These are phyloP conservation scores for Canna indica DNA, from an alignment of 176 grass and related monocot genomes.

Conservation along the genomic window DNA sequence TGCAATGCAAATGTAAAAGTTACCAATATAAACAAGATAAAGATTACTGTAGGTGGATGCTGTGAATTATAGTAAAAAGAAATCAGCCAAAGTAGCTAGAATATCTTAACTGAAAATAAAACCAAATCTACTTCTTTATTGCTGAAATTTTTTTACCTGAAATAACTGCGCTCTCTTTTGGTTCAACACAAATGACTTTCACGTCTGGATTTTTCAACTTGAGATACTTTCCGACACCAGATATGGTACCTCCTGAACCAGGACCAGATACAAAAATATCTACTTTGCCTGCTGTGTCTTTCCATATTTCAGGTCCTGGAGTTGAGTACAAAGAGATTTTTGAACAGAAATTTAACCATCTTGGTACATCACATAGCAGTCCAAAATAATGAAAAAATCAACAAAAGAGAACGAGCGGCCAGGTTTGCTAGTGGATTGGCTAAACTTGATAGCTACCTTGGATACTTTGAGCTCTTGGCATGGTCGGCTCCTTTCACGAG, in stretches of 20 bases:
- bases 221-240: conserved; percentile 64
- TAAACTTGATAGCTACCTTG: no score
- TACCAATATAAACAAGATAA: no score
- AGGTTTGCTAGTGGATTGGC: no score
- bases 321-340: not conserved
- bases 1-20: no score
- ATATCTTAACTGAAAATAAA: not conserved
- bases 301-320: conserved; percentile 88
- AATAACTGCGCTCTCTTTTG: conserved; percentile 69
- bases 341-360: no score
- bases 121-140: not conserved
- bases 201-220: conserved; percentile 63
- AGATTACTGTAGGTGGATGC: no score
- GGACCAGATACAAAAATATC: conserved; percentile 64
- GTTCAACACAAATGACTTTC: conserved; percentile 71
- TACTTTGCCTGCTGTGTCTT: conserved; percentile 75
- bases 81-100: no score
- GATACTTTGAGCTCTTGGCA: no score
- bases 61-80: no score
- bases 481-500: no score
- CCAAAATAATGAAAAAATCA: not conserved
- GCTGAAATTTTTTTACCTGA: conserved; percentile 32
- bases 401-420: no score
- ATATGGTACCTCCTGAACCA: conserved; percentile 79
- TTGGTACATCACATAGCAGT: no score